Conservation (phyloP, 257 asterid species). For the Solanum chilense region DNA sequence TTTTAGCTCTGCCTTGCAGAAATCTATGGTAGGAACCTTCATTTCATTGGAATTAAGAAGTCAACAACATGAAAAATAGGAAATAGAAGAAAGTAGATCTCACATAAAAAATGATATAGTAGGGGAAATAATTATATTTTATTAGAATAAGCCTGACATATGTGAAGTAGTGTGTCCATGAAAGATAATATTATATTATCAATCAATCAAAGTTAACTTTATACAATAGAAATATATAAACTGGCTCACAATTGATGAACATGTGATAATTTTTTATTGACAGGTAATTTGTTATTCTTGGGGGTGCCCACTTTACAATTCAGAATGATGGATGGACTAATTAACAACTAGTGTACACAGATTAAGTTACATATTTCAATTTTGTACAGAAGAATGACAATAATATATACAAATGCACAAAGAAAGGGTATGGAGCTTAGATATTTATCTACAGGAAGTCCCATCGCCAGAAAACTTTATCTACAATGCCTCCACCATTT, state of each 20-base stretch:
- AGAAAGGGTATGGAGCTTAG: constrained; percentile 21
- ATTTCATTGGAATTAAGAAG: neutral
- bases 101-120: neutral
- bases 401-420: constrained; percentile 37
- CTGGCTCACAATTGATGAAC: neutral
- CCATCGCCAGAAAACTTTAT: constrained; percentile 97
- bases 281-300: neutral
- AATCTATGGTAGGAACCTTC: neutral
- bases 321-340: neutral
- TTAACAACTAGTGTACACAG: neutral
- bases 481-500: constrained; percentile 67
- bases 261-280: neutral
- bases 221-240: neutral
- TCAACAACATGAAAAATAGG: neutral
- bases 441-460: constrained; percentile 51
- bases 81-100: neutral
- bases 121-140: neutral
- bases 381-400: constrained; percentile 22
- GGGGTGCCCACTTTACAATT: neutral
- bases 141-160: too few relatives aligned
- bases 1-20: neutral
- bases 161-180: too few relatives aligned
- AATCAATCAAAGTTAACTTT: neutral
- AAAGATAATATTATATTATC: too few relatives aligned
- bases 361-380: neutral